Evolutionary conservation across 352 stramenopile genomes (phyloP).

Genomic region (Globisporangium nunn): DNA sequence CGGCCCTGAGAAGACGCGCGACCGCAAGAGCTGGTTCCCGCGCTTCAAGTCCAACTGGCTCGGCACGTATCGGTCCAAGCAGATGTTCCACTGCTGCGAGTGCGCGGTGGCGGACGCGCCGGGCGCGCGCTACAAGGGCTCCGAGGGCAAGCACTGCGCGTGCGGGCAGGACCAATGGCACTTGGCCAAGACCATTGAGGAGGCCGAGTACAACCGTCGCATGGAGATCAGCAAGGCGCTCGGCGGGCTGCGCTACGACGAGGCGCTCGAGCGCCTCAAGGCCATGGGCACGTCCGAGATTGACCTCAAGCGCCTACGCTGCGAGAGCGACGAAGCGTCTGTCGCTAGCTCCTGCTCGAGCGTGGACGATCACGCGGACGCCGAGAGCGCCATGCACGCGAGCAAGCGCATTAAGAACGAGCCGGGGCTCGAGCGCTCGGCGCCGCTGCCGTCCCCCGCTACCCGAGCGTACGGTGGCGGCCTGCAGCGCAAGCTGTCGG

Average conservation of each 20-base stretch:
- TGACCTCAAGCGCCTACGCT: slow-evolving; percentile 44
- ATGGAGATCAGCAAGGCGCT: slow-evolving; percentile 82
- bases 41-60: slow-evolving; percentile 87
- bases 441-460: slow-evolving; percentile 13
- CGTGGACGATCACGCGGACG: slow-evolving; percentile 5
- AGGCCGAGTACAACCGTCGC: slow-evolving; percentile 76
- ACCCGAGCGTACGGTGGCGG: slow-evolving; percentile 20
- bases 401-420: slow-evolving; percentile 17
- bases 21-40: slow-evolving; percentile 83
- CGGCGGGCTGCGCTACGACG: slow-evolving; percentile 77
- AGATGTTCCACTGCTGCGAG: slow-evolving; percentile 83
- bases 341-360: slow-evolving; percentile 19
- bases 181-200: slow-evolving; percentile 73
- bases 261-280: slow-evolving; percentile 56
- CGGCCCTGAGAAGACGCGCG: slow-evolving; percentile 79
- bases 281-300: slow-evolving; percentile 51
- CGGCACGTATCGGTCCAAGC: slow-evolving; percentile 81
- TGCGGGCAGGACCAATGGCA: slow-evolving; percentile 83
- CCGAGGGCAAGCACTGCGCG: slow-evolving; percentile 74
- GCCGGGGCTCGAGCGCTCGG: slow-evolving; percentile 12
- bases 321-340: slow-evolving; percentile 25
- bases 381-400: background rate
- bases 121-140: slow-evolving; percentile 60
- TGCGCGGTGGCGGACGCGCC: slow-evolving; percentile 48
- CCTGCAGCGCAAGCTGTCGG: slow-evolving; percentile 3